A percentile compares a stretch with the other conserved stretches of the same genome.
phyloP scores from a whole-genome alignment of 2,329 filamentous ascomycete species.

The Talaromyces sp. region DNA sequence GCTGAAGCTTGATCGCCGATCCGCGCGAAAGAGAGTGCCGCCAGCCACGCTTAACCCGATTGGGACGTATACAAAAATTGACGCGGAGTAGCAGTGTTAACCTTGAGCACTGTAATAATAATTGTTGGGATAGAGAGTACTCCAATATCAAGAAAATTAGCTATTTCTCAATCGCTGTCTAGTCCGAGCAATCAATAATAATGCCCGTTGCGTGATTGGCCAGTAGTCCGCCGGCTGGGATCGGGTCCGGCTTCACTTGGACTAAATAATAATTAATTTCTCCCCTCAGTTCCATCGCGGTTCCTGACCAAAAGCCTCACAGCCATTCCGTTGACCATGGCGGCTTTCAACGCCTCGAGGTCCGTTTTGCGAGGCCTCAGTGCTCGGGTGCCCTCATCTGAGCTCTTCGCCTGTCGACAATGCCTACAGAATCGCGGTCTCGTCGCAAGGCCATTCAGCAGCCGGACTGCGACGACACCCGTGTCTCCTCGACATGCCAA shows the following conservation, averaged over 20 bases:
- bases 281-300: neutral
- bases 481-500: slow-evolving; percentile 22
- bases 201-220: slow-evolving; percentile 8
- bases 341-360: slow-evolving; percentile 25
- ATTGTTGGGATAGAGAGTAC: neutral
- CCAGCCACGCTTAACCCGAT: neutral
- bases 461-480: slow-evolving; percentile 21
- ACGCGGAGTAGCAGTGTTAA: neutral
- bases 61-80: neutral
- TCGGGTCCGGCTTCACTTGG: neutral
- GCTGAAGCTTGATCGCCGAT: neutral
- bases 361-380: slow-evolving; percentile 29
- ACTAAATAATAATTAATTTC: neutral
- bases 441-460: slow-evolving; percentile 26
- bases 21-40: neutral
- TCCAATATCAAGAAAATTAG: neutral
- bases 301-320: neutral
- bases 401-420: slow-evolving; percentile 39
- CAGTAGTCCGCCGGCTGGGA: neutral
- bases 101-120: neutral
- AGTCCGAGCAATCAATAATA: neutral
- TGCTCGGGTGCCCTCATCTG: slow-evolving; percentile 29
- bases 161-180: neutral
- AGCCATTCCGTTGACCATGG: slow-evolving; percentile 20
- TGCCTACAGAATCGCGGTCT: slow-evolving; percentile 30